These are phyloP conservation scores for Coffea canephora DNA, from an alignment of 257 asterid genomes.

Conservation along the genomic window DNA sequence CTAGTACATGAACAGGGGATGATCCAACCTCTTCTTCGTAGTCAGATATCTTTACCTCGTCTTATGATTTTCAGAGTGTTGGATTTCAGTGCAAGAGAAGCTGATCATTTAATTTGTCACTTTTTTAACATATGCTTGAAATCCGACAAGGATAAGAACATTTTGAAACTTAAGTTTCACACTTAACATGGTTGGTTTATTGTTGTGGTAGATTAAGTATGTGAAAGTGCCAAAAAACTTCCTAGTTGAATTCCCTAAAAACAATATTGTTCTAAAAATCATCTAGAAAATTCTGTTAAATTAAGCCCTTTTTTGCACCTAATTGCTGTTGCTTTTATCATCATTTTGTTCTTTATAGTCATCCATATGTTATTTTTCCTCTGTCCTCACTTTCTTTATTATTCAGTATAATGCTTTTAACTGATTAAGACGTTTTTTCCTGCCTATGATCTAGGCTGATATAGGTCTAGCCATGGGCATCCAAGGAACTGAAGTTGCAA, in stretches of 20 bases:
- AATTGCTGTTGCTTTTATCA: not conserved
- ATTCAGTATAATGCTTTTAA: not conserved
- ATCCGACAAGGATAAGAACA: not conserved
- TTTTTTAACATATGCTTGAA: not conserved
- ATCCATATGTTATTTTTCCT: not conserved
- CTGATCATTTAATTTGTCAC: not conserved
- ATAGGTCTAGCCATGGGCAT: conserved; percentile 97
- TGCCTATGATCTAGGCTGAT: conserved; percentile 62
- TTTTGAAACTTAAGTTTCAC: not conserved
- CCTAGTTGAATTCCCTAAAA: not conserved
- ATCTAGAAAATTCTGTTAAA: not conserved
- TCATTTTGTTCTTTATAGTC: not conserved
- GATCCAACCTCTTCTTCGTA: not conserved
- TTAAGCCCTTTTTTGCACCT: not conserved
- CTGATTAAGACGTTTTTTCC: conserved; percentile 3
- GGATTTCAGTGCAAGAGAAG: no score
- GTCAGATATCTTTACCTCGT: not conserved
- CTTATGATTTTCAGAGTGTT: not conserved
- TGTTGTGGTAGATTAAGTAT: not conserved
- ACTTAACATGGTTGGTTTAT: not conserved
- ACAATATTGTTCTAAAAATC: not conserved
- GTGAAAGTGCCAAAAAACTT: not conserved
- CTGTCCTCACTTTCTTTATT: not conserved
- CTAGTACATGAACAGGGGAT: not conserved
- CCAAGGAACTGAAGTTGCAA: conserved; percentile 97